Conservation (phyloP, 2,329 filamentous ascomycete genomes). For the Fusarium haematococcum region DNA sequence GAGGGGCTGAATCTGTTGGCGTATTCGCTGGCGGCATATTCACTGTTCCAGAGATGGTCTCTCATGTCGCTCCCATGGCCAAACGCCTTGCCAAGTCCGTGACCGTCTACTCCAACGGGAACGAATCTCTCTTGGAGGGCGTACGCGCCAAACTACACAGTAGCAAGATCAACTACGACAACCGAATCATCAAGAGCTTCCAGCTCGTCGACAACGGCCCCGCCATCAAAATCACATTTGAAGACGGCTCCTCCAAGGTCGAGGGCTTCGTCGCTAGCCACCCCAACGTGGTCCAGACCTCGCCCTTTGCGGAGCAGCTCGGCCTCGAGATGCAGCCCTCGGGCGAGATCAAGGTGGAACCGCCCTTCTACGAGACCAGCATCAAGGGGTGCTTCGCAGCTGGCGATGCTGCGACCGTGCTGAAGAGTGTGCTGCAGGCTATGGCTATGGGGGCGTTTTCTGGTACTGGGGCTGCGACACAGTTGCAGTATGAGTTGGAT, state of each 20-base stretch:
- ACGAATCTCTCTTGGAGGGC: slow-evolving; percentile 46
- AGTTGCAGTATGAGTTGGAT: slow-evolving; percentile 45
- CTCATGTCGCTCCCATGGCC: slow-evolving; percentile 58
- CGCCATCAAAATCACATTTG: slow-evolving; percentile 52
- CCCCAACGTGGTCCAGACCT: slow-evolving; percentile 53
- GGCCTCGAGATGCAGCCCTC: slow-evolving; percentile 55
- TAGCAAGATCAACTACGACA: slow-evolving; percentile 53
- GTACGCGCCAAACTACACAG: slow-evolving; percentile 46
- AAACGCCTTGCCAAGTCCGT: slow-evolving; percentile 56
- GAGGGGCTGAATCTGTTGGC: slow-evolving; percentile 58
- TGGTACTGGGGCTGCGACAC: slow-evolving; percentile 42
- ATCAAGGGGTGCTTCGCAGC: slow-evolving; percentile 65
- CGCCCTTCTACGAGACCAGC: slow-evolving; percentile 62
- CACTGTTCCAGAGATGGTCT: slow-evolving; percentile 46
- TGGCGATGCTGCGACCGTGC: slow-evolving; percentile 59
- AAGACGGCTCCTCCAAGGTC: slow-evolving; percentile 51
- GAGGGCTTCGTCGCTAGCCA: slow-evolving; percentile 57
- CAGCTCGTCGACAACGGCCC: slow-evolving; percentile 43
- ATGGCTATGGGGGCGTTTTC: slow-evolving; percentile 45
- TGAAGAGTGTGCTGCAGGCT: slow-evolving; percentile 47
- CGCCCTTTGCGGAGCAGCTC: slow-evolving; percentile 57
- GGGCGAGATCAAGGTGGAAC: slow-evolving; percentile 57
- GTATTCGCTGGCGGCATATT: slow-evolving; percentile 57
- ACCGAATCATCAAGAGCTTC: slow-evolving; percentile 47
- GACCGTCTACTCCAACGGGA: slow-evolving; percentile 65